These are phyloP conservation scores for Chalciporus piperatoides DNA, from an alignment of 1,284 basidiomycete genomes.

Conservation along the genomic window DNA sequence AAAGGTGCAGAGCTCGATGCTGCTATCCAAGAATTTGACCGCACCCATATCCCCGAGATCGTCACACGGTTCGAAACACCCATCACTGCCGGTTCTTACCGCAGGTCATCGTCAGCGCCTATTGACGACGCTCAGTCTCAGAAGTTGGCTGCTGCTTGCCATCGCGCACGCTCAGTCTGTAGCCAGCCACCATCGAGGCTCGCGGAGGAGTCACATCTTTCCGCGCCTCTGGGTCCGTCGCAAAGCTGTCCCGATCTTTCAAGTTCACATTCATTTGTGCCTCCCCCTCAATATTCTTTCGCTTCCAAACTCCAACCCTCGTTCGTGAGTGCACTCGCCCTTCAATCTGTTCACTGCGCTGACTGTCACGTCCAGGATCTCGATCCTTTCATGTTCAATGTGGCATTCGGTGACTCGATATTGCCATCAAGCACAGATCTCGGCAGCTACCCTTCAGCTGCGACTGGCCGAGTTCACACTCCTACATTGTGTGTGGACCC, in stretches of 20 bases:
- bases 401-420: slow-evolving; percentile 30
- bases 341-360: not conserved
- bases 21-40: slow-evolving; percentile 72
- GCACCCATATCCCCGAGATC: slow-evolving; percentile 58
- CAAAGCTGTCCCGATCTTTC: slow-evolving; percentile 31
- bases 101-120: slow-evolving; percentile 49
- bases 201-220: slow-evolving; percentile 2
- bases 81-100: slow-evolving; percentile 59
- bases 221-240: slow-evolving; percentile 16
- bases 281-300: slow-evolving; percentile 30
- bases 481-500: slow-evolving; percentile 30
- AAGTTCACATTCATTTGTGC: slow-evolving; percentile 23
- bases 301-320: slow-evolving; percentile 40
- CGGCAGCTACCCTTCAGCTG: slow-evolving; percentile 22
- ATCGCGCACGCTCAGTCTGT: slow-evolving; percentile 25
- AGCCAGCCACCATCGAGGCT: slow-evolving; percentile 21
- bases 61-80: slow-evolving; percentile 69
- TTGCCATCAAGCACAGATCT: slow-evolving; percentile 16
- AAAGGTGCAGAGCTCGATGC: slow-evolving; percentile 65
- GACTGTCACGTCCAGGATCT: slow-evolving; percentile 24
- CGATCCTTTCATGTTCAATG: slow-evolving; percentile 26
- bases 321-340: slow-evolving; percentile 43
- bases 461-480: slow-evolving; percentile 24
- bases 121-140: slow-evolving; percentile 22
- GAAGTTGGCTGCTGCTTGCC: slow-evolving; percentile 9